Evolutionary conservation across 768 basidiomycete species (phyloP).

Genomic region (Cubamyces lactineus): DNA sequence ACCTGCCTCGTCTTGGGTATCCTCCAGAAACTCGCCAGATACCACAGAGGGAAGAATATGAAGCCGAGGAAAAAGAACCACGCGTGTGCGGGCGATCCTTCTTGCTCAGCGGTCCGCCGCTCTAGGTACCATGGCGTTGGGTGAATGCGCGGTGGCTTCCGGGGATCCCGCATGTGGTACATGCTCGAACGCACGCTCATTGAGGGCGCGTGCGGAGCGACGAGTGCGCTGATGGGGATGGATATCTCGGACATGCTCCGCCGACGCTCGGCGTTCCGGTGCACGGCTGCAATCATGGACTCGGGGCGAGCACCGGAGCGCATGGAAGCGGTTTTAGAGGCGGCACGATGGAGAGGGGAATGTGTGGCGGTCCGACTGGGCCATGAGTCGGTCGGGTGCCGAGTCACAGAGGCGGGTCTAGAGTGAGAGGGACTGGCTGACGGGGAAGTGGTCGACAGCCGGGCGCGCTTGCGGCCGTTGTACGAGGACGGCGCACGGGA

Average conservation of each 20-base stretch:
- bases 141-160: constrained; percentile 60
- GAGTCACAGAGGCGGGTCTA: constrained; percentile 44
- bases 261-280: constrained; percentile 39
- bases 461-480: constrained; percentile 65
- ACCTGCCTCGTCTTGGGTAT: constrained; percentile 67
- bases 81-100: constrained; percentile 60
- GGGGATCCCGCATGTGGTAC: constrained; percentile 83
- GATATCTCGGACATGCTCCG: constrained; percentile 66
- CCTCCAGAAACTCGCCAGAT: constrained; percentile 62
- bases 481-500: constrained; percentile 74
- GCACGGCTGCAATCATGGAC: constrained; percentile 6
- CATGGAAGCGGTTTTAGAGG: constrained; percentile 21
- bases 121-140: constrained; percentile 66
- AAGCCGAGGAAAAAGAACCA: constrained; percentile 84
- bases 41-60: constrained; percentile 57
- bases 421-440: constrained; percentile 39
- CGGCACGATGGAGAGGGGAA: constrained; percentile 15
- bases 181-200: constrained; percentile 52
- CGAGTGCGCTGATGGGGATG: constrained; percentile 78
- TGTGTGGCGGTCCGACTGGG: constrained; percentile 15
- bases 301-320: constrained; percentile 18
- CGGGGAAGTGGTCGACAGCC: constrained; percentile 49
- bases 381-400: constrained; percentile 36
- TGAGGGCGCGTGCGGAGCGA: constrained; percentile 80
- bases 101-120: constrained; percentile 56